Conservation (phyloP, 2,329 filamentous ascomycete species). For the Arthrobotrys sinensis region DNA sequence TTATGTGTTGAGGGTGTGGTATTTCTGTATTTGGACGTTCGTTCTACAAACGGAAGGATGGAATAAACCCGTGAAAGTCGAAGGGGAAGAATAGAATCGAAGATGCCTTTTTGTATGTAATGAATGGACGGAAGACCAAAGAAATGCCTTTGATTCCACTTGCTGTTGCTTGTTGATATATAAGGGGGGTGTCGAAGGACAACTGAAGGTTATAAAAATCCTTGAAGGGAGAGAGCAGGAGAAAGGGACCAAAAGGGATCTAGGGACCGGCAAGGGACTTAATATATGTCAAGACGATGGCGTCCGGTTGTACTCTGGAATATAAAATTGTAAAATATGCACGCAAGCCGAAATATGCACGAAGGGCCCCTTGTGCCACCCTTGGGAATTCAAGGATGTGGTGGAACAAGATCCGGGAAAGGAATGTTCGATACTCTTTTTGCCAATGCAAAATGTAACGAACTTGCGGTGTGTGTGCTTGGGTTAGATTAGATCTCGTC, state of each 20-base stretch:
- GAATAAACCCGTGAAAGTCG: slow-evolving; percentile 5
- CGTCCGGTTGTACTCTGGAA: slow-evolving; percentile 22
- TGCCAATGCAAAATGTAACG: slow-evolving; percentile 33
- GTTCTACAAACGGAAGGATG: slow-evolving; percentile 54
- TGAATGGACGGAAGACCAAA: slow-evolving; percentile 55
- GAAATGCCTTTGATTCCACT: slow-evolving; percentile 42
- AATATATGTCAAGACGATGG: slow-evolving; percentile 43
- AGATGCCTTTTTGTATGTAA: slow-evolving; percentile 33
- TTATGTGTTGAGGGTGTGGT: slow-evolving; percentile 48
- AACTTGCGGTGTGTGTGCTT: slow-evolving; percentile 23
- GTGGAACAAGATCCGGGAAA: slow-evolving; percentile 60
- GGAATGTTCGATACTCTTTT: slow-evolving; percentile 56
- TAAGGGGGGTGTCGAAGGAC: slow-evolving; percentile 45
- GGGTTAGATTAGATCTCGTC: slow-evolving; percentile 59
- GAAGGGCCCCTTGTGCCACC: slow-evolving; percentile 55
- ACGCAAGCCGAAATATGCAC: slow-evolving; percentile 58
- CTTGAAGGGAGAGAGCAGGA: slow-evolving; percentile 30
- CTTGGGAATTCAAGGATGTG: slow-evolving; percentile 54
- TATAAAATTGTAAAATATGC: slow-evolving; percentile 59
- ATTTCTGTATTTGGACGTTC: slow-evolving; percentile 48
- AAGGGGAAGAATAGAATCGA: slow-evolving; percentile 16
- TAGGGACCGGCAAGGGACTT: slow-evolving; percentile 39
- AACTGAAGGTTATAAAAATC: slow-evolving; percentile 39
- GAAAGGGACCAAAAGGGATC: slow-evolving; percentile 32
- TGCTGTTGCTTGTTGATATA: slow-evolving; percentile 28